phyloP scores from a whole-genome alignment of 208 protist genomes.

The Leishmania tropica region DNA sequence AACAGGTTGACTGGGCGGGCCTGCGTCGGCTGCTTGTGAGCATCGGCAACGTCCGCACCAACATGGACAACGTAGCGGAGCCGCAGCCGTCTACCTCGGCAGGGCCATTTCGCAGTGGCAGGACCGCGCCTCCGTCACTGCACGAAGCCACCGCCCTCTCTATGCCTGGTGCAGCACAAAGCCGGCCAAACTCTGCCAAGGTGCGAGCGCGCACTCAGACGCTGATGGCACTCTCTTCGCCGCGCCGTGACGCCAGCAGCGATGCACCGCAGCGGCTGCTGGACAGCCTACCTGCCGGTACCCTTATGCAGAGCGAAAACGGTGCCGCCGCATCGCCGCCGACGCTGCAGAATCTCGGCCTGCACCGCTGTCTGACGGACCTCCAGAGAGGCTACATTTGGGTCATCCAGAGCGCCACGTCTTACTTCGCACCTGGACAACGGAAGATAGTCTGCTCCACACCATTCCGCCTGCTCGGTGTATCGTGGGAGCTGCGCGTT shows the following conservation, averaged over 20 bases:
- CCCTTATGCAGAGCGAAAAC: neutral
- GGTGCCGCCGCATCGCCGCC: neutral
- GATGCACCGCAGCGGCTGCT: slow-evolving; percentile 1
- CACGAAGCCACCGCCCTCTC: neutral
- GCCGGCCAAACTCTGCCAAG: slow-evolving; percentile 2
- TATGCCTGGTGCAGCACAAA: neutral
- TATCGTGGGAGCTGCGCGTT: slow-evolving; percentile 75
- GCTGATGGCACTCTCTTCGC: neutral
- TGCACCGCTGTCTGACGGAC: slow-evolving; percentile 58
- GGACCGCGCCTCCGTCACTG: neutral
- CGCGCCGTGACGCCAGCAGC: neutral
- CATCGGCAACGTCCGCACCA: slow-evolving; percentile 17
- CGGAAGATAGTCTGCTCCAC: slow-evolving; percentile 61
- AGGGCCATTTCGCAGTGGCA: neutral
- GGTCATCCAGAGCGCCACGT: slow-evolving; percentile 51
- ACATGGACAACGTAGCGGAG: neutral
- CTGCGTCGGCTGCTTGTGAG: slow-evolving; percentile 27
- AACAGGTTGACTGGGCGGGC: slow-evolving; percentile 25
- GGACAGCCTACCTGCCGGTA: slow-evolving; percentile 3
- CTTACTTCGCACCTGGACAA: slow-evolving; percentile 62
- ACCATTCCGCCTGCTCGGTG: slow-evolving; percentile 52
- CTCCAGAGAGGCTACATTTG: slow-evolving; percentile 72
- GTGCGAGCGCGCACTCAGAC: slow-evolving; percentile 6
- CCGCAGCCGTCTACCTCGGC: neutral
- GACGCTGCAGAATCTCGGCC: slow-evolving; percentile 10